Evolutionary conservation across 306 rosid genomes (phyloP).

Genomic region (Arachis hypogaea): DNA sequence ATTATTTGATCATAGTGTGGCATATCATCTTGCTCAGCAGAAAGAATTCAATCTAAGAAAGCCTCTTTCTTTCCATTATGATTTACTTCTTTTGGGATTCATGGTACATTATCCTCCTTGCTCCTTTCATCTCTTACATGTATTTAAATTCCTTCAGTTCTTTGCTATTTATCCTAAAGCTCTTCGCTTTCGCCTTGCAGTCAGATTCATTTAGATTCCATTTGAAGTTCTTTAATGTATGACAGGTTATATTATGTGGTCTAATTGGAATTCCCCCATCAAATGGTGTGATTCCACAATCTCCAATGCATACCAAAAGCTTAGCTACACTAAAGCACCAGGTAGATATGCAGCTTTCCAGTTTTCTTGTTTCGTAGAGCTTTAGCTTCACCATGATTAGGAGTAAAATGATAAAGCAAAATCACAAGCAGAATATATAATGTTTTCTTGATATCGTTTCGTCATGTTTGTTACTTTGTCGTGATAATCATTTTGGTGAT

Average conservation of each 20-base stretch:
- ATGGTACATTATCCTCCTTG: slow-evolving; percentile 55
- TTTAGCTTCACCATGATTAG: too few relatives aligned
- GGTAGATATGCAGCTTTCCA: slow-evolving; percentile 45
- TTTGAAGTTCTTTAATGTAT: slow-evolving; percentile 6
- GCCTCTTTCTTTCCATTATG: slow-evolving; percentile 85
- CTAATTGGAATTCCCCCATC: slow-evolving; percentile 80
- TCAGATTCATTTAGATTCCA: too few relatives aligned
- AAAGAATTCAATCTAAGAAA: slow-evolving; percentile 80
- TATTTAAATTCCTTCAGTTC: slow-evolving; percentile 22
- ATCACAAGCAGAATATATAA: too few relatives aligned
- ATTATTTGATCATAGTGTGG: slow-evolving; percentile 89
- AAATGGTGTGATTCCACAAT: slow-evolving; percentile 88
- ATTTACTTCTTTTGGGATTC: slow-evolving; percentile 80
- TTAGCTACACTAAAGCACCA: slow-evolving; percentile 83
- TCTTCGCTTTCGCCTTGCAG: neutral
- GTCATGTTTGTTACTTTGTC: neutral
- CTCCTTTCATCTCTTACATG: slow-evolving; percentile 13
- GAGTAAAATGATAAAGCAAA: too few relatives aligned
- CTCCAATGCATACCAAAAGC: slow-evolving; percentile 86
- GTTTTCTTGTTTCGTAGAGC: neutral
- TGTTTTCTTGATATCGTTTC: too few relatives aligned
- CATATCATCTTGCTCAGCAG: slow-evolving; percentile 90
- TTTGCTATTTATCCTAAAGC: slow-evolving; percentile 7
- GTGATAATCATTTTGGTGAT: slow-evolving; percentile 27
- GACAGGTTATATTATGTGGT: slow-evolving; percentile 80